Base-by-base conservation (phyloP, 2,329 filamentous ascomycete genomes). In the Furcasterigmium sp. region DNA sequence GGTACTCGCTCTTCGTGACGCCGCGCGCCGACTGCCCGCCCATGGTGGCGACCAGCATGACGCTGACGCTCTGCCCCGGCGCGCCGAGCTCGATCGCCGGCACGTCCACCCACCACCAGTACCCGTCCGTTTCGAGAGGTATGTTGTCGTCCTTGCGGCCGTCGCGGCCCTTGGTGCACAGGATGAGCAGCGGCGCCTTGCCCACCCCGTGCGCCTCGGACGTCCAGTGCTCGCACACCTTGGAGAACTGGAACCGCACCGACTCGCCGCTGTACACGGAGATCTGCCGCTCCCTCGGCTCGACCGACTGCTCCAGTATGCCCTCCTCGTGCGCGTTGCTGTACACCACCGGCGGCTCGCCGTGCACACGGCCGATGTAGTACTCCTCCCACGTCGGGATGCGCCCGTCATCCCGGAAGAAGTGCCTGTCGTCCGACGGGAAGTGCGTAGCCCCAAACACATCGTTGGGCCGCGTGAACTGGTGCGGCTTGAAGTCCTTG, bases 361-460 rank as follows among this genome's bases (percentile, higher is more conserved):
- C 70, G 3, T 67, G 64, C 1, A 72, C 64, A 34, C 78, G 75
- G 4, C 84, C 85, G 15, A 80, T 62, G 43, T 85, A 79, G 59
- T 95, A 97, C 54, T 94, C 85, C 51, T 91, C 86, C 88, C 90
- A 97, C 0, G 72, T 73, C 5, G 83, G 67, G 4, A 70, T 62
- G 3, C 82, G 70, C 1, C 87, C 85, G 54, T 95, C 88, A 13
- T 72, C 71, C 30, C 87, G 82, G 68, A 85, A 91, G 58, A 94
- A 91, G 46, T 87, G 71, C 5, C 64, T 63, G 14, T 70, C 62
- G 47, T 95, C 76, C 4, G 67, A 59, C 0, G 93, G 91, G 62
- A 85, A 97, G 59, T 98, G 93, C 17, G 75, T 78, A 15, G 80
- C 65, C 0, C 89, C 89, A 56, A 98, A 95, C 23, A 85, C 77